Conservation (phyloP, 306 rosid genomes). For the Hylodesmum podocarpum region DNA sequence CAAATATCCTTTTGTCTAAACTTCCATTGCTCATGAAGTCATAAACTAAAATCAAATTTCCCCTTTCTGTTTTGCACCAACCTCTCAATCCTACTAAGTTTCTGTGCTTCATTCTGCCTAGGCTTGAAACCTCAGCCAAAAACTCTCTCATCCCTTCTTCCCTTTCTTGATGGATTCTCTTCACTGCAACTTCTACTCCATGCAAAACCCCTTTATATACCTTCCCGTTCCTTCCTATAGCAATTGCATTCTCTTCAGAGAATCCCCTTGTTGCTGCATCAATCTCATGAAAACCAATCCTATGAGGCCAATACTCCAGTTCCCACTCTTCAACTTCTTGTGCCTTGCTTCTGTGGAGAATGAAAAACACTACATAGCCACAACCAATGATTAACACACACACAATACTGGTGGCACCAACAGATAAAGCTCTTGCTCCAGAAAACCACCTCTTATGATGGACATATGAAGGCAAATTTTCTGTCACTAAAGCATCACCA, state of each 20-base stretch:
- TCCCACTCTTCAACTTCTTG: slow-evolving; percentile 62
- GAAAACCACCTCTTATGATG: slow-evolving; percentile 37
- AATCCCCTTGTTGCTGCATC: slow-evolving; percentile 53
- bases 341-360: slow-evolving; percentile 16
- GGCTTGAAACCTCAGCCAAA: slow-evolving; percentile 65
- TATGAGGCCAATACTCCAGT: slow-evolving; percentile 67
- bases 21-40: slow-evolving; percentile 74
- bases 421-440: slow-evolving; percentile 16
- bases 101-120: slow-evolving; percentile 69
- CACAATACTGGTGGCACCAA: slow-evolving; percentile 24
- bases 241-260: slow-evolving; percentile 53
- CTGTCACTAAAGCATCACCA: slow-evolving; percentile 53
- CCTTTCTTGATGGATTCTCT: slow-evolving; percentile 47
- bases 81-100: slow-evolving; percentile 64
- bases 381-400: slow-evolving; percentile 33
- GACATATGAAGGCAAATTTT: slow-evolving; percentile 55
- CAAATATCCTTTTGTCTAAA: slow-evolving; percentile 60
- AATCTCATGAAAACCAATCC: slow-evolving; percentile 54
- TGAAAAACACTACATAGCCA: slow-evolving; percentile 3
- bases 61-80: slow-evolving; percentile 70
- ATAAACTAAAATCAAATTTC: slow-evolving; percentile 56
- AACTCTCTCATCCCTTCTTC: slow-evolving; percentile 65
- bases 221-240: slow-evolving; percentile 53
- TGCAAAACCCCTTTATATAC: slow-evolving; percentile 58
- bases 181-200: slow-evolving; percentile 63